phyloP scores from a whole-genome alignment of 164 flowering plant species.

The Vitis rupestris region DNA sequence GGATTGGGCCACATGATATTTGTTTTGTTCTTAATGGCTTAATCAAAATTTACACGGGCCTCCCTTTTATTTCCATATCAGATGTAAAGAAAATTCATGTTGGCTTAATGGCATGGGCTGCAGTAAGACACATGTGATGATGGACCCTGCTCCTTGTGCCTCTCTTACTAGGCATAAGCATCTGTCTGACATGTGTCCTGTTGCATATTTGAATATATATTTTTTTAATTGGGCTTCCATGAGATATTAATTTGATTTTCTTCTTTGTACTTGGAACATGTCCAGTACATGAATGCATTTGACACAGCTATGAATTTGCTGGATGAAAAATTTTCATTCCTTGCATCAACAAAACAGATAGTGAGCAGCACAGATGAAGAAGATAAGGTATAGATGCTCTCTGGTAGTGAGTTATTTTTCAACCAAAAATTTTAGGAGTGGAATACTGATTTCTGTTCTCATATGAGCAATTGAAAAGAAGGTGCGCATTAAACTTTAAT shows the following conservation, averaged over 20 bases:
- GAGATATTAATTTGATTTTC: neutral
- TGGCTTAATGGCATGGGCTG: neutral
- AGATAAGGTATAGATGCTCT: slow-evolving; percentile 57
- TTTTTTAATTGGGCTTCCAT: neutral
- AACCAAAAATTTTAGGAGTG: neutral
- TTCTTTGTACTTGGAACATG: slow-evolving; percentile 19
- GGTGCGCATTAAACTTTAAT: no score
- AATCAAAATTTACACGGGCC: neutral
- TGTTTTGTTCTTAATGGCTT: neutral
- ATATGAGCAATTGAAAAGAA: neutral
- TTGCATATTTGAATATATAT: neutral
- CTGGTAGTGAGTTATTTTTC: neutral
- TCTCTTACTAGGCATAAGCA: neutral
- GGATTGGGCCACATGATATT: neutral
- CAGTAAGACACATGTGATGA: neutral
- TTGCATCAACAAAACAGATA: slow-evolving; percentile 76
- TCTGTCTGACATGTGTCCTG: slow-evolving; percentile 5
- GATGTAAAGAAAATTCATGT: neutral
- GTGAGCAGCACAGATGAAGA: slow-evolving; percentile 81
- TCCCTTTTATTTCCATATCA: neutral
- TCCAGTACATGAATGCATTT: slow-evolving; percentile 93
- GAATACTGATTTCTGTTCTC: neutral
- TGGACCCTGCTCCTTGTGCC: neutral
- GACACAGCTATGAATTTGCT: slow-evolving; percentile 86
- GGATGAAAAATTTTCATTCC: slow-evolving; percentile 78